A percentile compares a stretch with the other conserved stretches of the same genome.
Evolutionary conservation across 1,284 basidiomycete species (phyloP).

Genomic region (Fomitiporia mediterranea): DNA sequence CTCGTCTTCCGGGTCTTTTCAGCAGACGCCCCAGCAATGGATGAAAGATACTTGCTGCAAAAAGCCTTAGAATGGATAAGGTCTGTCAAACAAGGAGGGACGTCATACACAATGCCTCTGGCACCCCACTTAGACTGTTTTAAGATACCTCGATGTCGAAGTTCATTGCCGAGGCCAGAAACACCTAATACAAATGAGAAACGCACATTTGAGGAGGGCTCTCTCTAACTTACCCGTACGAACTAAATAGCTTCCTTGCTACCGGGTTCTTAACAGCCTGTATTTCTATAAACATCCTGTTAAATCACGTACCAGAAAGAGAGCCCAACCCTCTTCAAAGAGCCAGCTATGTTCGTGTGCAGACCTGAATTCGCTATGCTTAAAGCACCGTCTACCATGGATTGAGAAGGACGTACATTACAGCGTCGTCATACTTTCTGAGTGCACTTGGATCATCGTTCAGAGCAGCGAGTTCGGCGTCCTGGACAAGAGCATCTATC

Average conservation of each 20-base stretch:
- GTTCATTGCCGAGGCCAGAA: slow-evolving; percentile 56
- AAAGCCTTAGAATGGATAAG: background rate
- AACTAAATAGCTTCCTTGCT: slow-evolving; percentile 72
- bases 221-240: slow-evolving; percentile 38
- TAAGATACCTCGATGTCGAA: slow-evolving; percentile 59
- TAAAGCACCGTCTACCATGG: background rate
- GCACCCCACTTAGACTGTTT: slow-evolving; percentile 68
- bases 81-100: background rate
- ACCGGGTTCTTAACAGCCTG: background rate
- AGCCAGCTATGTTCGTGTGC: slow-evolving; percentile 63
- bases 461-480: slow-evolving; percentile 61
- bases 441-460: slow-evolving; percentile 52
- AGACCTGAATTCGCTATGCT: slow-evolving; percentile 35
- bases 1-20: slow-evolving; percentile 47
- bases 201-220: background rate
- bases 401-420: slow-evolving; percentile 41
- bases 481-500: slow-evolving; percentile 33
- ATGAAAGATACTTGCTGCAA: slow-evolving; percentile 45
- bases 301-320: slow-evolving; percentile 53
- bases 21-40: slow-evolving; percentile 39
- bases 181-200: slow-evolving; percentile 29
- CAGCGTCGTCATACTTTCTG: slow-evolving; percentile 61
- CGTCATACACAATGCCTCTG: slow-evolving; percentile 58
- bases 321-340: slow-evolving; percentile 63
- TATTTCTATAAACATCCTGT: background rate